These are phyloP conservation scores for Heterobasidion annosum DNA, from an alignment of 1,284 basidiomycete species.

Conservation along the genomic window DNA sequence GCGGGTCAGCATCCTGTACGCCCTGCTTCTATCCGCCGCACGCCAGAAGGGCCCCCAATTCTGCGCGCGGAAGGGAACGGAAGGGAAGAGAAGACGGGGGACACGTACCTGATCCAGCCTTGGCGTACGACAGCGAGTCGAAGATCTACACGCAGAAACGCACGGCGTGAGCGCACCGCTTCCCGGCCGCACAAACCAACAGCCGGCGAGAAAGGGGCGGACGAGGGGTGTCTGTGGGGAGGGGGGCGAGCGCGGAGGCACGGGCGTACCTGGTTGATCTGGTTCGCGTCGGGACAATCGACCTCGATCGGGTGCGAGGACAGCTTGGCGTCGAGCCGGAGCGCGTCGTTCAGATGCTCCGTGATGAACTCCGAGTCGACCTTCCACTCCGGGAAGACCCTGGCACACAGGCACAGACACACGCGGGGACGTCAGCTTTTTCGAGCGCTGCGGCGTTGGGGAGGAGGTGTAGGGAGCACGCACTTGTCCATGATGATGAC, in stretches of 20 bases:
- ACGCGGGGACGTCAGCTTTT: too few species aligned
- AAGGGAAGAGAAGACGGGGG: too few species aligned
- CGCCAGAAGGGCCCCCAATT: too few species aligned
- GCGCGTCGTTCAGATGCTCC: constrained; percentile 54
- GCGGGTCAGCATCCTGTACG: too few species aligned
- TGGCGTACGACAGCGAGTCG: constrained; percentile 79
- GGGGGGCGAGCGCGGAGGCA: not conserved
- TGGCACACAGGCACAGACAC: constrained; percentile 15
- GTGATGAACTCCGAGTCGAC: constrained; percentile 64
- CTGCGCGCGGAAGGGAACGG: too few species aligned
- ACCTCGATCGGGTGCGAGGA: constrained; percentile 97
- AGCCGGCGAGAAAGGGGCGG: not conserved
- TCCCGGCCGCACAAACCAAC: too few species aligned
- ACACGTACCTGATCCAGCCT: constrained; percentile 67
- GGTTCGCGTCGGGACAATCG: constrained; percentile 80
- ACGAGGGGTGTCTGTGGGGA: not conserved
- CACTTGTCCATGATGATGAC: constrained; percentile 75
- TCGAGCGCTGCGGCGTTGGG: too few species aligned
- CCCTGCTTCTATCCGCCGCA: too few species aligned
- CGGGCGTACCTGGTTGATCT: constrained; percentile 64
- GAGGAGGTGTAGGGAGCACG: not conserved
- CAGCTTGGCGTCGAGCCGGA: constrained; percentile 80
- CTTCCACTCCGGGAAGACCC: constrained; percentile 74
- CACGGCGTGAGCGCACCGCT: not conserved
- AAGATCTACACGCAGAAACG: constrained; percentile 52